Evolutionary conservation across 768 basidiomycete genomes (phyloP).

Genomic region (Mycena leptocephala): DNA sequence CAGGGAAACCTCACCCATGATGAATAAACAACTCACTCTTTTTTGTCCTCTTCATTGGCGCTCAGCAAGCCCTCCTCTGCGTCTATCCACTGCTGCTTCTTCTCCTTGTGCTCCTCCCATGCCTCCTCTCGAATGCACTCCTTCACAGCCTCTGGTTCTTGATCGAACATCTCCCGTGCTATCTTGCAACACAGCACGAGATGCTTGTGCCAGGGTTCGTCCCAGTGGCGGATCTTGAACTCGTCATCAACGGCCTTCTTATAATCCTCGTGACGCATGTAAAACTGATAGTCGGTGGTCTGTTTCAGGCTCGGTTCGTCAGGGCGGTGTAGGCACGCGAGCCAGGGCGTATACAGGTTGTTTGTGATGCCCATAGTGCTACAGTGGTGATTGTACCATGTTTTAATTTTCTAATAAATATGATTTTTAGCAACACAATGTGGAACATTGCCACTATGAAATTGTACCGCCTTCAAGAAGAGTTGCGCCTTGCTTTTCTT

Average conservation of each 20-base stretch:
- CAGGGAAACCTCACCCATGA: no score
- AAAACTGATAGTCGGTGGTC: neutral
- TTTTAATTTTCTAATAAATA: constrained; percentile 6
- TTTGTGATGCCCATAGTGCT: neutral
- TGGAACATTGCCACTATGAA: no score
- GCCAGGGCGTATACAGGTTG: neutral
- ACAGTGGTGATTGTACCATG: neutral
- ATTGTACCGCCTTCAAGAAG: neutral
- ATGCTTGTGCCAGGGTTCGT: neutral
- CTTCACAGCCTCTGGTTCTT: neutral
- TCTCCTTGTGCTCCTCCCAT: neutral
- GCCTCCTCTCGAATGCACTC: neutral
- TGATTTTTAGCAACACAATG: no score
- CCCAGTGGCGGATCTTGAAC: neutral
- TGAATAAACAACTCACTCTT: neutral
- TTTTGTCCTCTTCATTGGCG: neutral
- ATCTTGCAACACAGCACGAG: neutral
- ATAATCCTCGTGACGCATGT: neutral
- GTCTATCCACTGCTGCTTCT: neutral
- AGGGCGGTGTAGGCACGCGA: neutral
- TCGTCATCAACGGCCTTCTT: neutral
- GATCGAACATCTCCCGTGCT: neutral
- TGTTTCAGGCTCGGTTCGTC: neutral
- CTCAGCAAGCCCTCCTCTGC: neutral
- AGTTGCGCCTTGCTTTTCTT: neutral